phyloP scores from a whole-genome alignment of 805 yeast genomes.

The Dipodascopsis uninucleata region DNA sequence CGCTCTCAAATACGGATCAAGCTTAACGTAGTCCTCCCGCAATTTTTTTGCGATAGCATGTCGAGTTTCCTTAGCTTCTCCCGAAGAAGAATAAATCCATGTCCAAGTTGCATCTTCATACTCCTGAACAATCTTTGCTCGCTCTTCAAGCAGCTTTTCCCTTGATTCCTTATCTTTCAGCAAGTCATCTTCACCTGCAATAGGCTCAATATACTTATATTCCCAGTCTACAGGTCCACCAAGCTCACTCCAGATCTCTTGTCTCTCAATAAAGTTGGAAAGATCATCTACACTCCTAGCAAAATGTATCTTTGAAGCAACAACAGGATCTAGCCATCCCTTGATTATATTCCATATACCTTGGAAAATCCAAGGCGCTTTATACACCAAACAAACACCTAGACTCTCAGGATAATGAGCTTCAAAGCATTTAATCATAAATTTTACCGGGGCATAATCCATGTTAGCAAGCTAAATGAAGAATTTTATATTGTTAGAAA shows the following conservation, averaged over 20 bases:
- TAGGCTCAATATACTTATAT: constrained; percentile 60
- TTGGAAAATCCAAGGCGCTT: constrained; percentile 95
- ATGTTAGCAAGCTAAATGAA: constrained; percentile 60
- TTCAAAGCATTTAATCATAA: constrained; percentile 83
- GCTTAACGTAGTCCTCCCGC: constrained; percentile 56
- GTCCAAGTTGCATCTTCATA: constrained; percentile 63
- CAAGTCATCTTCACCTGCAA: constrained; percentile 51
- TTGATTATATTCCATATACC: constrained; percentile 92
- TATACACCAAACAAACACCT: constrained; percentile 78
- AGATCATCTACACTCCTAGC: constrained; percentile 70
- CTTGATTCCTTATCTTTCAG: constrained; percentile 46
- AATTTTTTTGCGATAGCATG: constrained; percentile 48
- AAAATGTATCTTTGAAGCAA: constrained; percentile 84
- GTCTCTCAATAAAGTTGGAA: constrained; percentile 53
- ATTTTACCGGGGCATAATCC: constrained; percentile 89
- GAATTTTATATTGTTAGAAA: not conserved
- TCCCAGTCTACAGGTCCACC: constrained; percentile 70
- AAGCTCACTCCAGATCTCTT: constrained; percentile 61
- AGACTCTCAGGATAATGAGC: constrained; percentile 95
- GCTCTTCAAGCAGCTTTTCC: constrained; percentile 46
- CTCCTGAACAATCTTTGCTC: constrained; percentile 51
- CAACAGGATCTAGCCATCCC: constrained; percentile 95
- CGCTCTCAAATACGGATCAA: constrained; percentile 81
- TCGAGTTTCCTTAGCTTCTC: constrained; percentile 48
- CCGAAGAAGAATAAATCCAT: constrained; percentile 62